These are phyloP conservation scores for Diaporthe citriasiana DNA, from an alignment of 2,329 filamentous ascomycete species.

Conservation along the genomic window DNA sequence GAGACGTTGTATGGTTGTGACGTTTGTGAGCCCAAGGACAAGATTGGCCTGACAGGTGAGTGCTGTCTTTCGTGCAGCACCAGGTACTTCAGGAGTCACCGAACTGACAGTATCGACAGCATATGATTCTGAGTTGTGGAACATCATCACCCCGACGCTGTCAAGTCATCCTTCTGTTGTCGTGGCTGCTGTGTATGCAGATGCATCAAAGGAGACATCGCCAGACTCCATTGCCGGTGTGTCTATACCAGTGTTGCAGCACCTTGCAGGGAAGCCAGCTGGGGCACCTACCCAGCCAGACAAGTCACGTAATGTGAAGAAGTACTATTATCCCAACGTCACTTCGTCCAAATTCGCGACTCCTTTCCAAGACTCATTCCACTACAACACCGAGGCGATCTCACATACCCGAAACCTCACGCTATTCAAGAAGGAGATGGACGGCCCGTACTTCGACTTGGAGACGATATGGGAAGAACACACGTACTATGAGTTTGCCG, in stretches of 20 bases:
- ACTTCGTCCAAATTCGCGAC: constrained; percentile 38
- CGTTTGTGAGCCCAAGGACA: constrained; percentile 42
- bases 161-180: constrained; percentile 30
- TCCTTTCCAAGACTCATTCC: constrained; percentile 44
- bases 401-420: constrained; percentile 76
- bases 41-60: constrained; percentile 40
- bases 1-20: constrained; percentile 33
- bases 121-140: constrained; percentile 39
- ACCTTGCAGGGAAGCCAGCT: constrained; percentile 38
- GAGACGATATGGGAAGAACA: constrained; percentile 87
- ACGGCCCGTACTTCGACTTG: constrained; percentile 79
- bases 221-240: constrained; percentile 2
- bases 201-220: constrained; percentile 16
- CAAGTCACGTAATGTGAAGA: constrained; percentile 15
- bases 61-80: background rate
- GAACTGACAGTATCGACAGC: constrained; percentile 23
- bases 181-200: constrained; percentile 39
- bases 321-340: constrained; percentile 39
- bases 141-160: constrained; percentile 26
- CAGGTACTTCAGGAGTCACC: background rate
- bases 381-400: constrained; percentile 52
- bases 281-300: background rate
- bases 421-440: constrained; percentile 74
- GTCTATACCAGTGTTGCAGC: constrained; percentile 38
- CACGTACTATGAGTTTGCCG: constrained; percentile 77